Evolutionary conservation across 2,329 filamentous ascomycete species (phyloP).

Genomic region (Epichloe gansuensis): DNA sequence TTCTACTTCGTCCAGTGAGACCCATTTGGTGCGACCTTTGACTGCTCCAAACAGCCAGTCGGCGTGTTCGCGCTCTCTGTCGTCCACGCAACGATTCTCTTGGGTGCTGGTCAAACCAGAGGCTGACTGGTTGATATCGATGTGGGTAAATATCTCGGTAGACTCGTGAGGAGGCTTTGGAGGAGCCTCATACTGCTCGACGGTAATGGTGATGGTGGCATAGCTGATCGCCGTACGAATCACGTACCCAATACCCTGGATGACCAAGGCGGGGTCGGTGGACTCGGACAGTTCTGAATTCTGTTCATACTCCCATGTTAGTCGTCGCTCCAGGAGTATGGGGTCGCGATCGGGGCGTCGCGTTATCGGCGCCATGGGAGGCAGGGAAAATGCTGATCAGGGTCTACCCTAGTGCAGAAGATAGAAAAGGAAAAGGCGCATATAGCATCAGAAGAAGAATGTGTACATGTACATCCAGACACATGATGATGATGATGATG

Average conservation of each 20-base stretch:
- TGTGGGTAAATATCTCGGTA: conserved; percentile 38
- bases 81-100: conserved; percentile 43
- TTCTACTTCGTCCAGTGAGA: conserved; percentile 33
- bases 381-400: neutral
- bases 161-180: conserved; percentile 28
- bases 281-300: conserved; percentile 64
- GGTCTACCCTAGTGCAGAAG: neutral
- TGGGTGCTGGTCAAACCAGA: conserved; percentile 56
- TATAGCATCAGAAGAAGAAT: neutral
- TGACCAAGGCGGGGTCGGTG: conserved; percentile 53
- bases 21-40: conserved; percentile 44
- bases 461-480: neutral
- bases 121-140: conserved; percentile 64
- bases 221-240: conserved; percentile 58
- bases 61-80: conserved; percentile 45
- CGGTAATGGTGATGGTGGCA: conserved; percentile 55
- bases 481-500: no score
- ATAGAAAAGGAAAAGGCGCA: no score
- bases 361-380: neutral
- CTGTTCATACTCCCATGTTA: conserved; percentile 28
- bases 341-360: no score
- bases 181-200: conserved; percentile 41
- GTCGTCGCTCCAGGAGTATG: neutral
- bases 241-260: conserved; percentile 63
- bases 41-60: conserved; percentile 74